Evolutionary conservation across 192 early-diverging fungal species (phyloP).

Genomic region (Linnemannia schmuckeri): DNA sequence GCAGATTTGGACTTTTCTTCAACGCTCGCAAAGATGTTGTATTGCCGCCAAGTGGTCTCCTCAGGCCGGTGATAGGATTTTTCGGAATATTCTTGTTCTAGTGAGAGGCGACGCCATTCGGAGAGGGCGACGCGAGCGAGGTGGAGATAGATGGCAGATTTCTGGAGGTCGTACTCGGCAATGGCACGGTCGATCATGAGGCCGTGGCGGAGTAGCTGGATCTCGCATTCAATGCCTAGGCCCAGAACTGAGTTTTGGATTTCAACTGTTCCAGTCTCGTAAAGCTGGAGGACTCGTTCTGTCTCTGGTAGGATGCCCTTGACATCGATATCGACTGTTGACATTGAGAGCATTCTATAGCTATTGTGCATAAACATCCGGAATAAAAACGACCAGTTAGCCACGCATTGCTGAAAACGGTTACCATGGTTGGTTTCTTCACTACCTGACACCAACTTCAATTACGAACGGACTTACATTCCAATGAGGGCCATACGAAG

Average conservation of each 20-base stretch:
- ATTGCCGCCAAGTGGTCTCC: slow-evolving; percentile 33
- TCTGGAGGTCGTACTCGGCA: slow-evolving; percentile 62
- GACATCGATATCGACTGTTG: slow-evolving; percentile 39
- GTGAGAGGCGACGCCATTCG: slow-evolving; percentile 58
- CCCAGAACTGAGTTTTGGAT: slow-evolving; percentile 54
- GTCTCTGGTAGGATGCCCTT: slow-evolving; percentile 42
- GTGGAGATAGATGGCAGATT: slow-evolving; percentile 58
- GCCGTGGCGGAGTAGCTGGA: slow-evolving; percentile 45
- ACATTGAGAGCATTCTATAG: slow-evolving; percentile 56
- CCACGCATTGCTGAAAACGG: too few relatives aligned
- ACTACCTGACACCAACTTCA: neutral
- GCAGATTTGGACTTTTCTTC: slow-evolving; percentile 44
- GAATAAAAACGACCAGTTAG: too few relatives aligned
- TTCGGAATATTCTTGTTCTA: slow-evolving; percentile 63
- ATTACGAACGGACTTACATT: slow-evolving; percentile 25
- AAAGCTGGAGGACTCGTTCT: slow-evolving; percentile 17
- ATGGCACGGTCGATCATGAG: slow-evolving; percentile 53
- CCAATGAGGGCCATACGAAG: slow-evolving; percentile 36
- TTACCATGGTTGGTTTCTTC: too few relatives aligned
- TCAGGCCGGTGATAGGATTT: slow-evolving; percentile 33
- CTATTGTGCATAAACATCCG: slow-evolving; percentile 1
- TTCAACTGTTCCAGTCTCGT: slow-evolving; percentile 3
- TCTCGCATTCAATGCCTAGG: slow-evolving; percentile 54
- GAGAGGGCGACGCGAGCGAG: slow-evolving; percentile 41
- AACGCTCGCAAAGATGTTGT: slow-evolving; percentile 29